Conservation (phyloP, 352 stramenopile species). For the Thraustotheca clavata region DNA sequence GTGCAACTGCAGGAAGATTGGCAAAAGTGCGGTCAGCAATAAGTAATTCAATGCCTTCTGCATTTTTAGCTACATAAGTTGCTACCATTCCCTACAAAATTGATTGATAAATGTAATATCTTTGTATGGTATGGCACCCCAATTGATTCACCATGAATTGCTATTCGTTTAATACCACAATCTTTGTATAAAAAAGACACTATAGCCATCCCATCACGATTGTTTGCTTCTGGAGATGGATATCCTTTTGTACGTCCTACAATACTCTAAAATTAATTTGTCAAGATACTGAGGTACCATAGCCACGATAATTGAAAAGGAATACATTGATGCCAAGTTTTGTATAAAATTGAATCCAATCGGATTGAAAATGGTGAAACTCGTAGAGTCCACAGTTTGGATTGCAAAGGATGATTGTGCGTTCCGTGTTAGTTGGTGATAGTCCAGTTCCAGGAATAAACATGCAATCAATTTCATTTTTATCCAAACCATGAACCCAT, state of each 20-base stretch:
- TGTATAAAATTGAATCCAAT: constrained; percentile 85
- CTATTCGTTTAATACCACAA: constrained; percentile 45
- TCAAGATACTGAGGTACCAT: constrained; percentile 28
- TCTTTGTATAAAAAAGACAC: constrained; percentile 55
- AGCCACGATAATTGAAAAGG: constrained; percentile 83
- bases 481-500: constrained; percentile 54
- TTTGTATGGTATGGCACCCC: constrained; percentile 26
- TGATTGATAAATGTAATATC: not conserved
- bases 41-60: constrained; percentile 47
- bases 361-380: constrained; percentile 83
- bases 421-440: constrained; percentile 16
- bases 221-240: constrained; percentile 19
- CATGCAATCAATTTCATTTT: constrained; percentile 73
- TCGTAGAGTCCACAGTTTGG: constrained; percentile 81
- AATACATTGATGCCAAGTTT: constrained; percentile 68
- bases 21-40: constrained; percentile 78
- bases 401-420: constrained; percentile 70
- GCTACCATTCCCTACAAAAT: constrained; percentile 41
- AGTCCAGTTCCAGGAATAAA: constrained; percentile 37
- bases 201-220: constrained; percentile 39
- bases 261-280: too few relatives aligned
- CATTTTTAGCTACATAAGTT: constrained; percentile 54
- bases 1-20: constrained; percentile 63
- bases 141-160: constrained; percentile 78
- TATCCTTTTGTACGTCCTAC: constrained; percentile 8